A percentile compares a stretch with the other conserved stretches of the same genome.
phyloP scores from a whole-genome alignment of 2,329 filamentous ascomycete species.

The Botryotinia convoluta region DNA sequence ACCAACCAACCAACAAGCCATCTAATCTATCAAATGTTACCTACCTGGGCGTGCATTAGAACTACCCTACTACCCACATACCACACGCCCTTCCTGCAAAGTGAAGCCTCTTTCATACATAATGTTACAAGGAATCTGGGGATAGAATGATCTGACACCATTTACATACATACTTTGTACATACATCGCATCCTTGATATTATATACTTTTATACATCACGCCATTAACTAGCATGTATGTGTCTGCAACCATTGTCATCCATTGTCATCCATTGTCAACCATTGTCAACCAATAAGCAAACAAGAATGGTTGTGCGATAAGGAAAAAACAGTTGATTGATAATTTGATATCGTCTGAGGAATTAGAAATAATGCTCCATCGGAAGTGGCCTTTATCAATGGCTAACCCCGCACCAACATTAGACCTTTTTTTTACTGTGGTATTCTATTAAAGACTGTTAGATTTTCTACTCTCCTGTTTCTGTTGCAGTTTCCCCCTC shows the following conservation, averaged over 20 bases:
- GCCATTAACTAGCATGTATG: neutral
- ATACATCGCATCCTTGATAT: neutral
- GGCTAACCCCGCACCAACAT: neutral
- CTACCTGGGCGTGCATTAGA: neutral
- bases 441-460: neutral
- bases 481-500: neutral
- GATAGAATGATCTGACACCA: neutral
- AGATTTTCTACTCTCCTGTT: neutral
- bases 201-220: neutral
- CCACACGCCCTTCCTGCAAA: conserved; percentile 3
- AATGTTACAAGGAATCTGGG: neutral
- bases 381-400: conserved; percentile 3
- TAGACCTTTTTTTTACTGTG: neutral
- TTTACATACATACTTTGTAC: neutral
- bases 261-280: neutral
- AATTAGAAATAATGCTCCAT: neutral
- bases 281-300: neutral
- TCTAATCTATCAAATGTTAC: neutral
- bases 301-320: neutral
- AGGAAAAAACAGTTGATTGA: conserved; percentile 1
- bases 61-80: neutral
- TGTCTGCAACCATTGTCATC: neutral
- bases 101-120: neutral
- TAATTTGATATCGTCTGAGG: neutral
- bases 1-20: neutral